Base-by-base conservation (phyloP, 1,139 yeast species). In the Yamadazyma triangularis region DNA sequence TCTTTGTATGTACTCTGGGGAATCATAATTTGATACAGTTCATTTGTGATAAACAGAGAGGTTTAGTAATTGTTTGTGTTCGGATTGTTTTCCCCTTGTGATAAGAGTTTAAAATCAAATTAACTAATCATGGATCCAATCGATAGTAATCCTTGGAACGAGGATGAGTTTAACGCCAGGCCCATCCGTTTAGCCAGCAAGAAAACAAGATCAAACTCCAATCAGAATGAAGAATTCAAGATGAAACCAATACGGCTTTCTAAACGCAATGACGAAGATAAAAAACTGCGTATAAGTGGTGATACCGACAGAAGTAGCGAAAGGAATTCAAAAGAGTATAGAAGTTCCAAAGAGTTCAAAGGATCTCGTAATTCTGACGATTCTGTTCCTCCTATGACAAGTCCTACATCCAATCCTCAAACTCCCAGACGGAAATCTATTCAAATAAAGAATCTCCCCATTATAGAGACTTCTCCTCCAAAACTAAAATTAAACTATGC, bases 381-480 rank as follows among this genome's bases (percentile, higher is more conserved):
- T 7, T 7, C 8, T 18, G 6, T 9, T 7, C 8, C 20, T 18
- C 5, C 15, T 6, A 12, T 6, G 6, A 13, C n/a, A 21, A 23
- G 20, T 23, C 26, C 36, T 13, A 25, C 11, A 12, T 22, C 28
- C 5, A 34, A 40, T 13, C 45, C 50, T 13, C 30, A 34, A 11
- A 45, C 48, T 10, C 43, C 45, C 8, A 29, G 52, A 31, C 30
- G 53, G 30, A 43, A 40, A 29, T 53, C 66, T 3, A 56, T 66
- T 18, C 65, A 58, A 35, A 61, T 64, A 40, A 59, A 58, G 30
- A 64, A 60, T 40, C 47, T 64, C 8, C 71, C 71, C 4, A 60
- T 62, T 9, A 40, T 48, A 25, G 41, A 40, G 26, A 35, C 26
- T 21, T 42, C 47, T 6, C 48, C 48, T 8, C 42, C 48, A 4